Evolutionary conservation across 352 stramenopile genomes (phyloP).

Genomic region (Blastocystis sp.): DNA sequence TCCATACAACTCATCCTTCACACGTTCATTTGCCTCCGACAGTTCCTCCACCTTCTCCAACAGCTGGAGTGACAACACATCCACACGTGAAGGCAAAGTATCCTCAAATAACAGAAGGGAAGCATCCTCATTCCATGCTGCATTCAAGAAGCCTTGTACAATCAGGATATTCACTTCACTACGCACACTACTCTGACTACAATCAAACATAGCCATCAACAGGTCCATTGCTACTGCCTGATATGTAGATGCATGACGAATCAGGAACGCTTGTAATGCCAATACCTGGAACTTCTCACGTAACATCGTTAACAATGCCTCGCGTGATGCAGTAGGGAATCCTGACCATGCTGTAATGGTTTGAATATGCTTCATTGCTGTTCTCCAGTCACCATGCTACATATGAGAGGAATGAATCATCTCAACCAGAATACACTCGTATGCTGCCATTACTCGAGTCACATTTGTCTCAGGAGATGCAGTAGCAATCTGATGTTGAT

Average conservation of each 20-base stretch:
- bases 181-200: background rate
- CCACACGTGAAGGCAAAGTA: background rate
- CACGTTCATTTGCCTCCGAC: background rate
- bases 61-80: background rate
- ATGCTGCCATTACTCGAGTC: background rate
- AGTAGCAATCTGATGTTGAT: background rate
- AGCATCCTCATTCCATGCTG: conserved; percentile 4
- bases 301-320: background rate
- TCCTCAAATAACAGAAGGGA: background rate
- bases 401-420: background rate
- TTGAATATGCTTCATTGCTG: background rate
- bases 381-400: background rate
- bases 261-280: conserved; percentile 27
- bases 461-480: background rate
- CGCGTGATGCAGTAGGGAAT: background rate
- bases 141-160: conserved; percentile 26
- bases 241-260: background rate
- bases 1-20: conserved; percentile 30
- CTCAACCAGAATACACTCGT: conserved; percentile 13
- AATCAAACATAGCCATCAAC: background rate
- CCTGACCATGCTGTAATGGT: background rate
- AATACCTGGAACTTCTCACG: background rate
- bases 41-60: conserved; percentile 52
- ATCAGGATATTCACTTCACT: conserved; percentile 26
- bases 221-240: background rate